These are phyloP conservation scores for Boletus hoseneyae DNA, from an alignment of 1,284 basidiomycete genomes.

Conservation along the genomic window DNA sequence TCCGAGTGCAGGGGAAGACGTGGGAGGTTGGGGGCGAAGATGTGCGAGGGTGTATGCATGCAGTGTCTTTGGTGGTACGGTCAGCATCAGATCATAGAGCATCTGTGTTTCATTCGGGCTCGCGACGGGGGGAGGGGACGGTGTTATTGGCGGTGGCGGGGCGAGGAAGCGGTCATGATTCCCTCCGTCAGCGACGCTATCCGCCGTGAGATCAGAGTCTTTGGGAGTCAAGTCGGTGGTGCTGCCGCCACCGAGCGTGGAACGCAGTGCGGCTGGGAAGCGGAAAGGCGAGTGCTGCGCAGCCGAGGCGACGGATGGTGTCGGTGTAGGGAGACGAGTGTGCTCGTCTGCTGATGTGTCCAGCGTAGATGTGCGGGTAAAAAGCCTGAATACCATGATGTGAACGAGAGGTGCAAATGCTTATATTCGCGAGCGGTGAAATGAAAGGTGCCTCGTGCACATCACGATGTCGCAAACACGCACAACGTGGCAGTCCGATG, in stretches of 20 bases:
- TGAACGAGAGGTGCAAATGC: slow-evolving; percentile 1
- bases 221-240: slow-evolving; percentile 19
- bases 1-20: slow-evolving; percentile 1
- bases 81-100: slow-evolving; percentile 49
- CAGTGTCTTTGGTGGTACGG: slow-evolving; percentile 63
- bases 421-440: slow-evolving; percentile 7
- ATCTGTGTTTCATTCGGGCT: slow-evolving; percentile 27
- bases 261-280: slow-evolving; percentile 24
- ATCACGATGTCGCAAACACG: slow-evolving; percentile 22
- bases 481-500: no score
- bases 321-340: slow-evolving; percentile 49
- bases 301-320: slow-evolving; percentile 43
- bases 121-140: slow-evolving; percentile 21
- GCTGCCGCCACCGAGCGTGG: slow-evolving; percentile 19
- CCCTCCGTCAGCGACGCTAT: slow-evolving; percentile 10
- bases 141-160: slow-evolving; percentile 23
- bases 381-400: slow-evolving; percentile 51
- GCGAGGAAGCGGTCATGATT: slow-evolving; percentile 5
- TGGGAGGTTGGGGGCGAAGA: slow-evolving; percentile 32
- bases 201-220: slow-evolving; percentile 9
- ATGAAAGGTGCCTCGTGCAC: slow-evolving; percentile 24
- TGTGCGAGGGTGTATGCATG: slow-evolving; percentile 58
- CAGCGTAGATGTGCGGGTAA: slow-evolving; percentile 38
- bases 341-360: slow-evolving; percentile 15
- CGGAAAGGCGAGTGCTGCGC: slow-evolving; percentile 29